These are phyloP conservation scores for Fusarium albosuccineum DNA, from an alignment of 2,329 filamentous ascomycete species.

Conservation along the genomic window DNA sequence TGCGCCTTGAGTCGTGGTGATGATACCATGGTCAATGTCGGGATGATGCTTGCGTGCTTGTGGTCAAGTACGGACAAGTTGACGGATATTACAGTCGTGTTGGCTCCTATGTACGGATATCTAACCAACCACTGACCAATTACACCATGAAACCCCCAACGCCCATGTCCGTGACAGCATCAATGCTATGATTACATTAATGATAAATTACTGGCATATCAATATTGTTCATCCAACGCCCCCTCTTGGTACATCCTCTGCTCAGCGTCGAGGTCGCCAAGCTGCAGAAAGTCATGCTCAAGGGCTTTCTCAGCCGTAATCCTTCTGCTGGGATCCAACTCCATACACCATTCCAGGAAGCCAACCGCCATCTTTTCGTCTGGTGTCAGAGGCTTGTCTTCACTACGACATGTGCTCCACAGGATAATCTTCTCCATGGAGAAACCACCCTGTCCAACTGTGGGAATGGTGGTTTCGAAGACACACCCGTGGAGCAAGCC, in stretches of 20 bases:
- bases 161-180: slow-evolving; percentile 25
- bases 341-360: slow-evolving; percentile 79
- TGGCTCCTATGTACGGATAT: slow-evolving; percentile 37
- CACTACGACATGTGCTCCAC: slow-evolving; percentile 88
- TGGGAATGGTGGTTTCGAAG: slow-evolving; percentile 93
- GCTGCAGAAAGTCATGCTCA: slow-evolving; percentile 74
- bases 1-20: not conserved
- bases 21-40: slow-evolving; percentile 8
- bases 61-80: slow-evolving; percentile 6
- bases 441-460: slow-evolving; percentile 87
- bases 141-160: slow-evolving; percentile 33
- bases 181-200: slow-evolving; percentile 35
- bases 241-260: slow-evolving; percentile 58
- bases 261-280: slow-evolving; percentile 54
- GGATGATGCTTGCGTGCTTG: not conserved
- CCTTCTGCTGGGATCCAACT: slow-evolving; percentile 79
- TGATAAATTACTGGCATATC: slow-evolving; percentile 25
- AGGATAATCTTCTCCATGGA: slow-evolving; percentile 92
- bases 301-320: slow-evolving; percentile 83
- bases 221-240: slow-evolving; percentile 21
- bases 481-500: slow-evolving; percentile 89
- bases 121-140: slow-evolving; percentile 23
- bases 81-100: slow-evolving; percentile 32
- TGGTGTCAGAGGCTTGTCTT: slow-evolving; percentile 66
- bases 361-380: slow-evolving; percentile 80